A percentile compares a stretch with the other conserved stretches of the same genome.
These are phyloP conservation scores for Oidium heveae DNA, from an alignment of 2,329 filamentous ascomycete genomes.

Conservation along the genomic window DNA sequence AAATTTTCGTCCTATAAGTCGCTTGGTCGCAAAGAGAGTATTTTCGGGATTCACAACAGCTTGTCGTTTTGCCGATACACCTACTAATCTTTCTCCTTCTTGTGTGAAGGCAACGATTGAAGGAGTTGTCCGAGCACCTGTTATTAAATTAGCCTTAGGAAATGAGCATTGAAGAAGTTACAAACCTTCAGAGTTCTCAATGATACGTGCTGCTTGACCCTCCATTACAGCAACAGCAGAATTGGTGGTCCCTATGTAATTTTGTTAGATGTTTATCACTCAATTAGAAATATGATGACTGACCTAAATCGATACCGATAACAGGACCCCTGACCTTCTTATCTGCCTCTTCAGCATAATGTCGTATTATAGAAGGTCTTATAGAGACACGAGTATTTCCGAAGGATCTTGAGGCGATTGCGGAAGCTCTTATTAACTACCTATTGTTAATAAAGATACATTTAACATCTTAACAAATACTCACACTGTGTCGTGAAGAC, in stretches of 20 bases:
- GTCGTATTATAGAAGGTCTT: conserved; percentile 49
- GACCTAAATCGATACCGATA: conserved; percentile 94
- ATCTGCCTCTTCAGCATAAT: conserved; percentile 47
- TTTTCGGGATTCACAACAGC: conserved; percentile 97
- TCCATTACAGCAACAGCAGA: conserved; percentile 95
- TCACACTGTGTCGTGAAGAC: background rate
- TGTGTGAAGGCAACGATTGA: conserved; percentile 90
- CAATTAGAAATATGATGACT: conserved; percentile 10
- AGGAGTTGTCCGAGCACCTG: conserved; percentile 70
- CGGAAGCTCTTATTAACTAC: conserved; percentile 55
- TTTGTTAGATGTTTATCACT: conserved; percentile 6
- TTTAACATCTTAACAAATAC: conserved; percentile 9
- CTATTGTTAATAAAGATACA: background rate
- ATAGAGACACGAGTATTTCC: conserved; percentile 43
- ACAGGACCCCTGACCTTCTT: conserved; percentile 85
- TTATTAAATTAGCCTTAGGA: background rate
- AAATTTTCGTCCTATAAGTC: conserved; percentile 95
- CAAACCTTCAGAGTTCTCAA: conserved; percentile 87
- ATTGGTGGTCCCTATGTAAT: conserved; percentile 55
- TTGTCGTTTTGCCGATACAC: conserved; percentile 94
- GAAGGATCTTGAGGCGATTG: conserved; percentile 41
- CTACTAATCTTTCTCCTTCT: conserved; percentile 86
- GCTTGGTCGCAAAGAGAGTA: conserved; percentile 95
- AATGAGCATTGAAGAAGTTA: background rate
- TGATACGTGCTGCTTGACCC: conserved; percentile 84